These are phyloP conservation scores for Hypoxylon lenormandii DNA, from an alignment of 495 filamentous ascomycete genomes.

Conservation along the genomic window DNA sequence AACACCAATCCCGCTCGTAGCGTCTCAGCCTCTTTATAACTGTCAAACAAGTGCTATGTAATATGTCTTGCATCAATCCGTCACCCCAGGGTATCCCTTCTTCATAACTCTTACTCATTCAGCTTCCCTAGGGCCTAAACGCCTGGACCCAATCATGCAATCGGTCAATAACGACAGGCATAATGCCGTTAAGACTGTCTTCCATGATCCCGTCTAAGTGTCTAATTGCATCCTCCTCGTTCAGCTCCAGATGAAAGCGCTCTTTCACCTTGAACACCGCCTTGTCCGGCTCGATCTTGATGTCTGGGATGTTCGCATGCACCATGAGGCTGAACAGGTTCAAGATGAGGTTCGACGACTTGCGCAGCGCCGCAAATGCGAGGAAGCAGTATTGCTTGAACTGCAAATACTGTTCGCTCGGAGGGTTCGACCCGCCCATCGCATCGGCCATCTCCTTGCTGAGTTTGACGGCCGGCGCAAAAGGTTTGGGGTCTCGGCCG, in stretches of 20 bases:
- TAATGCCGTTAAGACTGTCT: constrained; percentile 85
- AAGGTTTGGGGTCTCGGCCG: constrained; percentile 95
- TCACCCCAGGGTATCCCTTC: not conserved
- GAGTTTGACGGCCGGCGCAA: constrained; percentile 95
- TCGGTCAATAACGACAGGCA: constrained; percentile 93
- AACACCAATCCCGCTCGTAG: not conserved
- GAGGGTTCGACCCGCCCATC: constrained; percentile 81
- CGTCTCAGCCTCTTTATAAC: too few species aligned
- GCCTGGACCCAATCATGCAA: constrained; percentile 94
- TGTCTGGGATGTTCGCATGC: constrained; percentile 95
- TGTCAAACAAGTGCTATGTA: not conserved
- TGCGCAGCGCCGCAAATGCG: constrained; percentile 89
- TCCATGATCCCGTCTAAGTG: constrained; percentile 88
- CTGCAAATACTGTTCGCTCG: constrained; percentile 78
- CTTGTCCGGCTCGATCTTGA: constrained; percentile 89
- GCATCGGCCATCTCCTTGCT: constrained; percentile 98
- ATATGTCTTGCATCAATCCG: not conserved
- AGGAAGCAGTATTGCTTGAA: constrained; percentile 98
- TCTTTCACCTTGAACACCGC: constrained; percentile 95
- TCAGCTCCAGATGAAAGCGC: constrained; percentile 89
- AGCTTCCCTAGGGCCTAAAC: constrained; percentile 72
- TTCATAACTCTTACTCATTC: constrained; percentile 11
- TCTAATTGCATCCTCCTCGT: constrained; percentile 90
- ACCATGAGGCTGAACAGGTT: constrained; percentile 98
- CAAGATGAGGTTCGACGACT: constrained; percentile 88